Evolutionary conservation across 1,139 yeast genomes (phyloP), one percentile per base, ranked within the genome.

Genomic region (Kurtzmaniella quercitrusa): DNA sequence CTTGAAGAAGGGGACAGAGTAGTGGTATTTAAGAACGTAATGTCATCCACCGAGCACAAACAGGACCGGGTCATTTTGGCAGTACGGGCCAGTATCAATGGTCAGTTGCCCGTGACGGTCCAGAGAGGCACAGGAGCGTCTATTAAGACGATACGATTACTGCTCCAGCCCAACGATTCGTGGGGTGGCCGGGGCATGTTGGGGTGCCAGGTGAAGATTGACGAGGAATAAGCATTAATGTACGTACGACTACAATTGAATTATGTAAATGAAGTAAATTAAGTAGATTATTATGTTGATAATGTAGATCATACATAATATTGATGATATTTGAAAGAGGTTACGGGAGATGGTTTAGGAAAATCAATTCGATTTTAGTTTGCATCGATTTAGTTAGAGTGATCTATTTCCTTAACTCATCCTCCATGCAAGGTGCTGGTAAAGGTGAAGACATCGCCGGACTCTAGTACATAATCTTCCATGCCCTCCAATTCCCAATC

Each of bases 401-500:
- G n/a, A n/a, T n/a, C n/a, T n/a, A n/a, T 8, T 10, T 23, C 25
- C 9, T 23, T 23, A 23, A 23, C 15, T 63, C 66, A 91, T 42
- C 98, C 98, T 12, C 98, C 98, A 56, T 93, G 98, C 48, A 93
- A 71, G 2, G 98, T 93, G 42, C 96, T 86, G 4, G 97, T 93
- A 58, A 93, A 91, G 3, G 95, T 80, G 38, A 93, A 75, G 25
- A 80, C 75, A 63, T 93, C 98, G 14, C 88, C 85, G 40, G 77
- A 68, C 58, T 87, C 87, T 17, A 93, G 63, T 15, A 75, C 79
- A 55, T 90, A 90, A 9, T 79, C 85, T 55, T 87, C 93, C 64
- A 83, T 90, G 11, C 91, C 98, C 59, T 90, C 95, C 25, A 93
- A 66, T 58, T 93, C 98, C 98, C 98, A 93, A 65, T 93, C 98